phyloP scores from a whole-genome alignment of 2,329 filamentous ascomycete species.

The Ophiostoma ulmi region DNA sequence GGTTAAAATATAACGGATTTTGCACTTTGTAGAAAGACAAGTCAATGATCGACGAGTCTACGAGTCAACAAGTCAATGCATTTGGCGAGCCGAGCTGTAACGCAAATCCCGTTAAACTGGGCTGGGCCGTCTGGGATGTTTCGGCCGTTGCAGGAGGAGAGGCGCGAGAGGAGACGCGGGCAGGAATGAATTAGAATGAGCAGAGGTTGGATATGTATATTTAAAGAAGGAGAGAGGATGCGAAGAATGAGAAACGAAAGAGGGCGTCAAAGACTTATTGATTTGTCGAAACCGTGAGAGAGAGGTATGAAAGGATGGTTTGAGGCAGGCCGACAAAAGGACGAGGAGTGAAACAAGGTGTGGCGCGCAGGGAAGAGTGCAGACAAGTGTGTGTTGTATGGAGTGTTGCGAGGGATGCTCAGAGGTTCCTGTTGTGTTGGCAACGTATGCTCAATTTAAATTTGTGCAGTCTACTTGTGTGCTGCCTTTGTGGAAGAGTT shows the following conservation, averaged over 20 bases:
- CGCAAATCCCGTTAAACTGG: constrained; percentile 21
- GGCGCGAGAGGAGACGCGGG: background rate
- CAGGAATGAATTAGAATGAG: background rate
- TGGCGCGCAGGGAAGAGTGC: constrained; percentile 1
- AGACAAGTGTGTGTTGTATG: background rate
- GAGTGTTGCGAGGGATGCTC: too few species aligned
- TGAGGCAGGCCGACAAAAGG: background rate
- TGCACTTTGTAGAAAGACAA: too few species aligned
- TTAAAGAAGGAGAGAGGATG: background rate
- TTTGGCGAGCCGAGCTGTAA: constrained; percentile 17
- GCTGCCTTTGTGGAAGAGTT: too few species aligned
- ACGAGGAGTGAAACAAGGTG: constrained; percentile 5
- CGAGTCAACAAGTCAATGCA: background rate
- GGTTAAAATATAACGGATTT: too few species aligned
- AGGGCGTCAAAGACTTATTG: background rate
- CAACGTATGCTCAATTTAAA: too few species aligned
- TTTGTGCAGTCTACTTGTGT: too few species aligned
- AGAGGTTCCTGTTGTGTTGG: too few species aligned
- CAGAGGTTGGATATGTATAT: background rate
- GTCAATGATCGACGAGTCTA: too few species aligned
- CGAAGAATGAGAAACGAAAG: background rate
- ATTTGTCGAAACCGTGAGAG: background rate
- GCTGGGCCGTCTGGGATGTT: constrained; percentile 17
- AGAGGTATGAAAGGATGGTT: too few species aligned
- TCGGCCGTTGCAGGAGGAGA: constrained; percentile 20